These are phyloP conservation scores for Blastobotrys peoriensis DNA, from an alignment of 805 yeast genomes.

Conservation along the genomic window DNA sequence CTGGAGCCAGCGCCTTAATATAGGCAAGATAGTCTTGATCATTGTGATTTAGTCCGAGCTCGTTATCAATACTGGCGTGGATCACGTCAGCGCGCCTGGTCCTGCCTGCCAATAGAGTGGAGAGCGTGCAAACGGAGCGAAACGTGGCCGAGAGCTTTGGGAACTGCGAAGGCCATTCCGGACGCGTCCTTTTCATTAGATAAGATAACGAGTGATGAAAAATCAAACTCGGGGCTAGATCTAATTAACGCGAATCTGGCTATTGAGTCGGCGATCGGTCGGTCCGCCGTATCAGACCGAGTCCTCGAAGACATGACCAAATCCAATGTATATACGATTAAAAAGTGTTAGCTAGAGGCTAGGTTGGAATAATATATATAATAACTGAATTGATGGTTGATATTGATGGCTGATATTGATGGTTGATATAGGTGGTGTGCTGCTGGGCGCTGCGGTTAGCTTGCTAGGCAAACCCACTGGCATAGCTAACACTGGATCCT, in stretches of 20 bases:
- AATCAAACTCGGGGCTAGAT: too few relatives aligned
- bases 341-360: too few relatives aligned
- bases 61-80: not conserved
- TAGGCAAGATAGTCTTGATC: slow-evolving; percentile 45
- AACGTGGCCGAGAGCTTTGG: not conserved
- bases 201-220: not conserved
- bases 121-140: not conserved
- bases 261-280: too few relatives aligned
- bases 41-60: not conserved
- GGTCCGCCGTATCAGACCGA: too few relatives aligned
- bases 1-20: slow-evolving; percentile 56
- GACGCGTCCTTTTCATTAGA: not conserved
- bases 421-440: too few relatives aligned
- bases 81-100: not conserved
- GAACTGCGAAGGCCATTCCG: slow-evolving; percentile 1
- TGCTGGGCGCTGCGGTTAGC: too few relatives aligned
- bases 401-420: too few relatives aligned
- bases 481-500: slow-evolving; percentile 90
- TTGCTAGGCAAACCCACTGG: slow-evolving; percentile 71
- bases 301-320: too few relatives aligned
- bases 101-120: not conserved
- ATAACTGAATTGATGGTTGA: too few relatives aligned
- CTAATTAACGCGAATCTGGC: too few relatives aligned
- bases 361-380: too few relatives aligned
- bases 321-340: too few relatives aligned